A percentile compares a stretch with the other conserved stretches of the same genome.
phyloP scores from a whole-genome alignment of 768 basidiomycete species.

The Leucocoprinus leucothites region DNA sequence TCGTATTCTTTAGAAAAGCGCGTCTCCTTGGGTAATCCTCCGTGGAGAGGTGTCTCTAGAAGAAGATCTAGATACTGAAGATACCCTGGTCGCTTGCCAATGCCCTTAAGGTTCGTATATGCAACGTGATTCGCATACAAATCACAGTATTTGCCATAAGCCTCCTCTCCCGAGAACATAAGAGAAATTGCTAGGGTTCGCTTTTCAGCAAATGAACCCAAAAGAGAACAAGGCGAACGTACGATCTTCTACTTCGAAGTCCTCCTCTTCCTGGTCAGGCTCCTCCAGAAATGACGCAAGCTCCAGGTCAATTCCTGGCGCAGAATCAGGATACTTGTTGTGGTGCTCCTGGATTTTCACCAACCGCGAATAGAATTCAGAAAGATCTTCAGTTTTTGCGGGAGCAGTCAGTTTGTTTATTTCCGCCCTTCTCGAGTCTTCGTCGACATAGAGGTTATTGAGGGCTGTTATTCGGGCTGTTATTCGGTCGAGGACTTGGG shows the following conservation, averaged over 20 bases:
- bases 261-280: conserved; percentile 69
- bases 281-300: conserved; percentile 80
- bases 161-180: conserved; percentile 95
- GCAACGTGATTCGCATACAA: conserved; percentile 84
- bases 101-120: conserved; percentile 86
- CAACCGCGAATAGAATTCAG: conserved; percentile 95
- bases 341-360: conserved; percentile 96
- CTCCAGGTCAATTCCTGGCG: conserved; percentile 78
- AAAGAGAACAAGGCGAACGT: conserved; percentile 30
- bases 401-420: conserved; percentile 58
- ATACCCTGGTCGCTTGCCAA: conserved; percentile 83
- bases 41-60: conserved; percentile 61
- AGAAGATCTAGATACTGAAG: conserved; percentile 91
- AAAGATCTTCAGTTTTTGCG: conserved; percentile 66
- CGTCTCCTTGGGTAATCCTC: conserved; percentile 65
- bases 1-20: conserved; percentile 77
- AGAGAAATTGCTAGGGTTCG: conserved; percentile 61
- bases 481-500: conserved; percentile 86
- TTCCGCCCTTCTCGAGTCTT: conserved; percentile 68
- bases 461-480: conserved; percentile 63
- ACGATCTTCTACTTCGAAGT: conserved; percentile 87
- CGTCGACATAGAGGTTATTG: conserved; percentile 74
- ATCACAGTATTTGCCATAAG: conserved; percentile 93
- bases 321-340: conserved; percentile 90
- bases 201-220: conserved; percentile 8